Evolutionary conservation across 1,284 basidiomycete genomes (phyloP), one percentile per base, ranked within the genome.

Genomic region (Cryptococcus sp.): DNA sequence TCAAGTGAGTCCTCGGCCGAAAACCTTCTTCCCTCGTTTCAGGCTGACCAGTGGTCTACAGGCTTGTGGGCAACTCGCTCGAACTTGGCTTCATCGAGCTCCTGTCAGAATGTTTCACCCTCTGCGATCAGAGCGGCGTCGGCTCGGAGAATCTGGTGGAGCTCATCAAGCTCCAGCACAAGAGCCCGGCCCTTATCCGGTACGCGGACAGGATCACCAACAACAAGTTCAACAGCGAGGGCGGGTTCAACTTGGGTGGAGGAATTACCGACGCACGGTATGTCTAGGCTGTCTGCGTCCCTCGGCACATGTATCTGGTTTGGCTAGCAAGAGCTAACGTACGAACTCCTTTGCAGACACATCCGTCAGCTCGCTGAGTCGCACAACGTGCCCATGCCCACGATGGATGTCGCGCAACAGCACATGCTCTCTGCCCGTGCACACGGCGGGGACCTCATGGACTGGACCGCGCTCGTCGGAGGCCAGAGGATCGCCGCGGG

Each of bases 171-270:
- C 85, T 71, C 49, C 71, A 73, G 60, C 75, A 77, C 60, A 56
- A 60, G 24, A 69, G 69, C 13, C 70, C 71, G 28, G 44, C 58
- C 21, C 53, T 71, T 9, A 61, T 61, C 2, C 55, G 60, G 36
- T 65, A 69, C 53, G 63, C 71, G 6, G 64, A 65, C 52, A 57
- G 66, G 46, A 70, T 68, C 48, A 60, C 64, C 13, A 56, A 72
- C 43, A 80, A 90, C 76, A 79, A 83, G 38, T 94, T 92, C 70
- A 85, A 91, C 60, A 88, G 85, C 18, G 80, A 82, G 9, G 80
- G 80, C 40, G 92, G 91, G n/a, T 94, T 95, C 73, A 81, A 86
- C n/a, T 83, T 94, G 53, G 85, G 87, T 39, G 89, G 89, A 16
- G 92, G 91, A n/a, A 84, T 94, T 67, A 91, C 91, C 67, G 91